phyloP scores from a whole-genome alignment of 352 stramenopile species.

The Peronospora destructor region DNA sequence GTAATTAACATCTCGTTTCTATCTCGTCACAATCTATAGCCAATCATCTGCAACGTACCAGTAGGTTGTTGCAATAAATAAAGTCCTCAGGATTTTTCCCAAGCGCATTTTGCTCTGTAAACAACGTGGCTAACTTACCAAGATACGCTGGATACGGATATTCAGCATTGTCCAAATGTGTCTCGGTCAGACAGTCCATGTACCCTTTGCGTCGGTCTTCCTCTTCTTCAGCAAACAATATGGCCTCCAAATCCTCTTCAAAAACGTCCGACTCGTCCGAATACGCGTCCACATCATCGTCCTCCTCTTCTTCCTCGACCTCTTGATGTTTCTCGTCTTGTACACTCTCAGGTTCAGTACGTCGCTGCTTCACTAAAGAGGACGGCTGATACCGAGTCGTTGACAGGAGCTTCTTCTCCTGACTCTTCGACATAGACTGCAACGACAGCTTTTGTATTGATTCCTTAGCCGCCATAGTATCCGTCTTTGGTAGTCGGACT shows the following conservation, averaged over 20 bases:
- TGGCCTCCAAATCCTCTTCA: constrained; percentile 62
- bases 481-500: constrained; percentile 10
- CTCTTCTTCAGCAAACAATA: constrained; percentile 52
- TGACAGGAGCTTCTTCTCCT: constrained; percentile 1
- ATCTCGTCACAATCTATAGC: neutral
- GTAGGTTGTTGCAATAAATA: constrained; percentile 76
- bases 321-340: constrained; percentile 19
- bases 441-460: constrained; percentile 3
- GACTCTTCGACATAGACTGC: constrained; percentile 3
- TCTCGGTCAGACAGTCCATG: constrained; percentile 45
- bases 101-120: constrained; percentile 55
- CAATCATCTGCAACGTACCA: constrained; percentile 32
- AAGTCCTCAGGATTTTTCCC: constrained; percentile 51
- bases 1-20: neutral
- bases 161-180: constrained; percentile 36
- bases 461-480: constrained; percentile 16
- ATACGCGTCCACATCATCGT: constrained; percentile 39
- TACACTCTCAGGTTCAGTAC: constrained; percentile 7
- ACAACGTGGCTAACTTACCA: constrained; percentile 43
- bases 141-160: constrained; percentile 58
- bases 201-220: constrained; percentile 36
- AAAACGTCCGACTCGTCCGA: constrained; percentile 69
- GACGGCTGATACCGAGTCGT: constrained; percentile 6
- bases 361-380: constrained; percentile 6
- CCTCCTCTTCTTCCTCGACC: constrained; percentile 33